Percentiles rank a stretch among this genome's conserved stretches.
phyloP scores from a whole-genome alignment of 208 protist species.

The Perkinsela sp. region DNA sequence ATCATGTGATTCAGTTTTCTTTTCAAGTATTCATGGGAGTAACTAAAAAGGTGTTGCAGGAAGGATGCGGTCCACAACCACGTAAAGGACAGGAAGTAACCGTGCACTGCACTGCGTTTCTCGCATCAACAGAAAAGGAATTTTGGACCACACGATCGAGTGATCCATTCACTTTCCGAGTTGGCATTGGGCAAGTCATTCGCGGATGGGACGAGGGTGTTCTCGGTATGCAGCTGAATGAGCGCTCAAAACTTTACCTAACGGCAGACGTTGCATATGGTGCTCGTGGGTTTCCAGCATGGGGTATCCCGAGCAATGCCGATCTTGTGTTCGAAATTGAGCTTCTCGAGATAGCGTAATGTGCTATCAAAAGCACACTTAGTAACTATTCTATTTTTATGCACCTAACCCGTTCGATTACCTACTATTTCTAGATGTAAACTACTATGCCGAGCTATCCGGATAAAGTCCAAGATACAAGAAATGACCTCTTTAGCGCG shows the following conservation, averaged over 20 bases:
- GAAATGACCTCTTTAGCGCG: slow-evolving; percentile 33
- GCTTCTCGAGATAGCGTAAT: slow-evolving; percentile 26
- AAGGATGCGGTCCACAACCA: slow-evolving; percentile 20
- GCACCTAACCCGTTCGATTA: too few species aligned
- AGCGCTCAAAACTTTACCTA: slow-evolving; percentile 41
- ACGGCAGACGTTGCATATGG: slow-evolving; percentile 52
- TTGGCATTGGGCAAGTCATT: slow-evolving; percentile 70
- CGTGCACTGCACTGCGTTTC: slow-evolving; percentile 58
- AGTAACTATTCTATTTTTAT: too few species aligned
- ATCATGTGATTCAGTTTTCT: too few species aligned
- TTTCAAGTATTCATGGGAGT: slow-evolving; percentile 28
- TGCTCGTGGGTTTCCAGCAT: slow-evolving; percentile 45
- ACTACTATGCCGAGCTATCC: not conserved
- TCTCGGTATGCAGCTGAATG: slow-evolving; percentile 42
- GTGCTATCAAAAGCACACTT: not conserved
- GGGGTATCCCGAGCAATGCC: slow-evolving; percentile 41
- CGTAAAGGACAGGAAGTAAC: slow-evolving; percentile 32
- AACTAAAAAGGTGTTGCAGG: slow-evolving; percentile 20
- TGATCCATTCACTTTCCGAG: slow-evolving; percentile 57
- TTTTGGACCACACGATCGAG: slow-evolving; percentile 49
- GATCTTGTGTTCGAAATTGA: slow-evolving; percentile 59
- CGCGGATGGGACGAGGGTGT: slow-evolving; percentile 77
- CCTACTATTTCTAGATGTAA: too few species aligned
- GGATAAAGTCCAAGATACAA: not conserved
- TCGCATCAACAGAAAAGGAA: slow-evolving; percentile 43